These are phyloP conservation scores for Colletotrichum acutatum DNA, from an alignment of 2,329 filamentous ascomycete species.

Conservation along the genomic window DNA sequence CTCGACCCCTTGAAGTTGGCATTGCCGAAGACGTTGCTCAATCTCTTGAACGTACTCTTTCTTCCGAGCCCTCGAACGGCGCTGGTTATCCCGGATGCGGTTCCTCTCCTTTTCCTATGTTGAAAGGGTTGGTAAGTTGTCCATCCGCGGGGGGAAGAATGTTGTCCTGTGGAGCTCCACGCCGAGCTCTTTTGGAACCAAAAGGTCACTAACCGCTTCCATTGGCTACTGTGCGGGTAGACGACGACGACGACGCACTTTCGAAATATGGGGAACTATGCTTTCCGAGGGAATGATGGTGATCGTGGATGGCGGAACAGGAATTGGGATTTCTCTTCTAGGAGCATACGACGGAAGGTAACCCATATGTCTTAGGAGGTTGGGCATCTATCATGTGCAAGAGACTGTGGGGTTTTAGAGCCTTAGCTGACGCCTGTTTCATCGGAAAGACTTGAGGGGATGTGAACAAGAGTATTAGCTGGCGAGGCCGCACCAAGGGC, in stretches of 20 bases:
- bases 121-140: constrained; percentile 25
- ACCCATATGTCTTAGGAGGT: constrained; percentile 5
- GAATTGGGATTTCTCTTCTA: neutral
- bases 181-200: neutral
- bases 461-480: constrained; percentile 12
- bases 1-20: constrained; percentile 73
- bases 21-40: constrained; percentile 71
- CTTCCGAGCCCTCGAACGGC: constrained; percentile 77
- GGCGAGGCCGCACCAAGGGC: neutral
- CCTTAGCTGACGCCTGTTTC: constrained; percentile 22
- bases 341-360: neutral
- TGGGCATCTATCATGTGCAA: constrained; percentile 18
- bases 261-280: neutral
- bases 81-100: constrained; percentile 81
- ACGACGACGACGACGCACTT: neutral
- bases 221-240: constrained; percentile 16
- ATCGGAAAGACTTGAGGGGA: constrained; percentile 2
- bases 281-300: neutral
- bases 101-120: constrained; percentile 31
- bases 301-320: neutral
- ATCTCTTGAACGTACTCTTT: constrained; percentile 80
- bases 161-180: neutral
- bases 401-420: constrained; percentile 7
- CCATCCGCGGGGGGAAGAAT: neutral
- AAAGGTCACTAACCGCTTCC: constrained; percentile 29